Conservation (phyloP, 73 alveolate genomes). For the Effrenium voratum region DNA sequence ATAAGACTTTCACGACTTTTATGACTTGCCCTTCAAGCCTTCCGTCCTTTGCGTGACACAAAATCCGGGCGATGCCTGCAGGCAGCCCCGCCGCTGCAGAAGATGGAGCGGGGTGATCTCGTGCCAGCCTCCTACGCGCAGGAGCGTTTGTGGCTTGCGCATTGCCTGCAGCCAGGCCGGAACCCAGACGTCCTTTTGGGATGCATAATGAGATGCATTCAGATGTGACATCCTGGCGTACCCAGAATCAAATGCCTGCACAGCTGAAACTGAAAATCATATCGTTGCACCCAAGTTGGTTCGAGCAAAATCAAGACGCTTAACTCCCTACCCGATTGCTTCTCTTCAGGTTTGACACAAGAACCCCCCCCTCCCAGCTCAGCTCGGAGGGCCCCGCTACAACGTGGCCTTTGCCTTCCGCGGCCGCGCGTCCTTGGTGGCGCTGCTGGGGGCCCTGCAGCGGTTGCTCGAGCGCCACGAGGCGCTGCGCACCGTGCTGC, state of each 20-base stretch:
- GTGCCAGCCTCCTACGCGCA: constrained; percentile 65
- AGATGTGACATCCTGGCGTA: too few relatives aligned
- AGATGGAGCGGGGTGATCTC: neutral
- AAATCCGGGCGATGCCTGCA: neutral
- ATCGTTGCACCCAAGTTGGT: too few relatives aligned
- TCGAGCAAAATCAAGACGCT: too few relatives aligned
- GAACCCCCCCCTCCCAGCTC: too few relatives aligned
- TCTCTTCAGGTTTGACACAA: too few relatives aligned
- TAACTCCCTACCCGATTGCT: too few relatives aligned
- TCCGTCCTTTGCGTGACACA: neutral
- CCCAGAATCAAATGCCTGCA: too few relatives aligned
- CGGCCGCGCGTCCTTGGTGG: neutral
- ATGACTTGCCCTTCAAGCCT: neutral
- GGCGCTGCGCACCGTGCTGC: constrained; percentile 48
- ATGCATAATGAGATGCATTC: too few relatives aligned
- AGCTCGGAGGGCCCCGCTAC: constrained; percentile 30
- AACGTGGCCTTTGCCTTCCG: constrained; percentile 77
- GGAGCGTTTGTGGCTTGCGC: constrained; percentile 69
- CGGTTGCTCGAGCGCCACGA: constrained; percentile 25
- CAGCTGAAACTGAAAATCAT: too few relatives aligned
- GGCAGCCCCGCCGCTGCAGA: neutral
- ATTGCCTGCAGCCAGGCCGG: constrained; percentile 48
- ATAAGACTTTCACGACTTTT: neutral
- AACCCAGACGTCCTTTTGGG: too few relatives aligned
- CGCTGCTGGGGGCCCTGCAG: neutral